Conservation (phyloP, 495 filamentous ascomycete species). For the Acidomyces sp. region DNA sequence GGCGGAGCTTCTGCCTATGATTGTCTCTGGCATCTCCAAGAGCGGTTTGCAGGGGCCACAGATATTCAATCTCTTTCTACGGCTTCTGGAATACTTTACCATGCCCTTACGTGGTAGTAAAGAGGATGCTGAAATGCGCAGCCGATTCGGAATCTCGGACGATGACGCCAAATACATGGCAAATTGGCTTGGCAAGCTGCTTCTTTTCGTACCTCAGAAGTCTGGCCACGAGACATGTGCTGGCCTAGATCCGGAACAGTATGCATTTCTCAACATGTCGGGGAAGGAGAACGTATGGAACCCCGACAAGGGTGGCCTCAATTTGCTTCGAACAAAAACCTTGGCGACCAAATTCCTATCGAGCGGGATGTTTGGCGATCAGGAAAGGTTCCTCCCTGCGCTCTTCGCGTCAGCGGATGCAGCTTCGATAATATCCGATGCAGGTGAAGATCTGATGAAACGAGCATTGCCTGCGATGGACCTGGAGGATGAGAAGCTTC, state of each 20-base stretch:
- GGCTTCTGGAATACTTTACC: conserved; percentile 55
- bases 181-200: conserved; percentile 62
- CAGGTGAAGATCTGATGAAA: conserved; percentile 78
- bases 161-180: conserved; percentile 65
- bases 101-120: conserved; percentile 62
- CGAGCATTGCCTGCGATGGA: conserved; percentile 48
- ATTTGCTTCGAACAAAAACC: conserved; percentile 54
- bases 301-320: conserved; percentile 48
- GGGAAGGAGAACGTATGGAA: conserved; percentile 60
- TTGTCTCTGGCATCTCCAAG: conserved; percentile 55
- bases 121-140: conserved; percentile 58
- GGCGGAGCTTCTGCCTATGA: conserved; percentile 53
- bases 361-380: conserved; percentile 70
- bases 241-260: conserved; percentile 57
- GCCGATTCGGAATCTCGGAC: conserved; percentile 49
- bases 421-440: conserved; percentile 65
- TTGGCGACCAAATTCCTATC: conserved; percentile 56
- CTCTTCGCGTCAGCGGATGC: conserved; percentile 69
- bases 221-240: conserved; percentile 38
- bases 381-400: conserved; percentile 69
- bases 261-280: conserved; percentile 56
- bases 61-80: conserved; percentile 74
- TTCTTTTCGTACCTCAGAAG: conserved; percentile 42
- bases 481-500: conserved; percentile 53
- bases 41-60: conserved; percentile 50